Base-by-base conservation (phyloP, 805 yeast species). In the Jamesozyma hellenica region DNA sequence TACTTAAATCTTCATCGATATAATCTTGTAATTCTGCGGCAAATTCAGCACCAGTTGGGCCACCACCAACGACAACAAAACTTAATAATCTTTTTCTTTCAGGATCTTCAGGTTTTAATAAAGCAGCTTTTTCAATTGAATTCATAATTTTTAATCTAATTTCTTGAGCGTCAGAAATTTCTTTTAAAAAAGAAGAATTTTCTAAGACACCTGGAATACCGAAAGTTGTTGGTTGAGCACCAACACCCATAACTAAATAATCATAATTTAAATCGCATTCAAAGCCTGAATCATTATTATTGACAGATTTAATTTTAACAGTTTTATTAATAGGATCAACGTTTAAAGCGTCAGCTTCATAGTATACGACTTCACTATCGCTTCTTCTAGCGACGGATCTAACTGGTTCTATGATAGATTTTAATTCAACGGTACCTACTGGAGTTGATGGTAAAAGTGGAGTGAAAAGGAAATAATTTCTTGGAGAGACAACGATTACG, bases 1-100 rank as follows among this genome's bases (percentile, higher is more conserved):
- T 83, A 53, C 68, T 66, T 65, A 88, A 72, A 64, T 88, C 97
- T 63, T 88, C 94, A 62, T 83, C 87, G 46, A 87, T 82, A 65
- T 84, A 90, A 65, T 88, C 97, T 67, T 83, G 94, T 53, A 88
- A 68, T 66, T 90, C 96, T 56, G 95, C 97, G 50, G 96, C 96
- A 54, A 87, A 82, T 67, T 87, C 96, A 46, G 88, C 96, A 68
- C 97, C 97, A 33, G 97, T 88, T 60, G 97, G 96, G 48, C 97
- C 97, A 65, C 96, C 97, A 56, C 97, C 97, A 51, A 92, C 94
- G 46, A 90, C 94, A 46, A 90, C 90, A 53, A 87, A 79, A 46
- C 80, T 82, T 60, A 88, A 73, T 53, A 90, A 72, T 62, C 95
- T 77, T 65, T 77, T 75, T 65, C 96, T 77, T 61, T 84, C 94